Conservation (phyloP, 1,284 basidiomycete species). For the Cutaneotrichosporon sp. region DNA sequence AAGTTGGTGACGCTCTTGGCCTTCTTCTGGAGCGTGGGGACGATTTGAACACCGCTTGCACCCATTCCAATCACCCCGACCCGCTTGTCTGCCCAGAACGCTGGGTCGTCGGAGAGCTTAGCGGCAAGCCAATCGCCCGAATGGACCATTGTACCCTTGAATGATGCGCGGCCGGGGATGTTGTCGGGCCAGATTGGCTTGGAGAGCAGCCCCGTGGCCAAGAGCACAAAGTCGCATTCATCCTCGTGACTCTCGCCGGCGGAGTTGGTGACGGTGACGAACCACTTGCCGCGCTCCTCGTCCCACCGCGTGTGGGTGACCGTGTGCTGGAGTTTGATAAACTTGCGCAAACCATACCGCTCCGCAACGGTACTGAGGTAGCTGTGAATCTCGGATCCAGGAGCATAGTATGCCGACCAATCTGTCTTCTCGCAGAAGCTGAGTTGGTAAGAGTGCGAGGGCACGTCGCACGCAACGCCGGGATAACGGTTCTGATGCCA, state of each 20-base stretch:
- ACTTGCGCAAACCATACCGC: constrained; percentile 30
- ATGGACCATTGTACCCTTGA: constrained; percentile 35
- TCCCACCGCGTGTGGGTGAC: constrained; percentile 36
- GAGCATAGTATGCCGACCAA: constrained; percentile 36
- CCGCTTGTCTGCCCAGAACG: constrained; percentile 22
- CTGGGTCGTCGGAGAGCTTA: constrained; percentile 11
- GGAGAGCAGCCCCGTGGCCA: constrained; percentile 33
- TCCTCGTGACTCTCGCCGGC: constrained; percentile 25
- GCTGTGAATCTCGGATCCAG: constrained; percentile 32
- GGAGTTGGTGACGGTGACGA: constrained; percentile 23
- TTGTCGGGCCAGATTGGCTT: constrained; percentile 34
- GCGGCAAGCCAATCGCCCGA: constrained; percentile 29
- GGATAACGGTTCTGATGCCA: constrained; percentile 37
- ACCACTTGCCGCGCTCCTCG: constrained; percentile 32
- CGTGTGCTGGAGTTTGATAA: constrained; percentile 36
- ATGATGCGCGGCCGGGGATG: constrained; percentile 23
- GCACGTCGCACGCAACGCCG: constrained; percentile 39
- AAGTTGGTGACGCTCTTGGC: constrained; percentile 33
- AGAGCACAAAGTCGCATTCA: constrained; percentile 40
- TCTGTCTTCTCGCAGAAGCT: constrained; percentile 30
- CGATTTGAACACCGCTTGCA: constrained; percentile 32
- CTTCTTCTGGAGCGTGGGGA: constrained; percentile 27
- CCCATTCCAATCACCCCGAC: constrained; percentile 26
- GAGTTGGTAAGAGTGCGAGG: constrained; percentile 37
- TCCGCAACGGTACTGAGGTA: constrained; percentile 36